These are phyloP conservation scores for Fraxinus dipetala DNA, from an alignment of 305 asterid species.

Conservation along the genomic window DNA sequence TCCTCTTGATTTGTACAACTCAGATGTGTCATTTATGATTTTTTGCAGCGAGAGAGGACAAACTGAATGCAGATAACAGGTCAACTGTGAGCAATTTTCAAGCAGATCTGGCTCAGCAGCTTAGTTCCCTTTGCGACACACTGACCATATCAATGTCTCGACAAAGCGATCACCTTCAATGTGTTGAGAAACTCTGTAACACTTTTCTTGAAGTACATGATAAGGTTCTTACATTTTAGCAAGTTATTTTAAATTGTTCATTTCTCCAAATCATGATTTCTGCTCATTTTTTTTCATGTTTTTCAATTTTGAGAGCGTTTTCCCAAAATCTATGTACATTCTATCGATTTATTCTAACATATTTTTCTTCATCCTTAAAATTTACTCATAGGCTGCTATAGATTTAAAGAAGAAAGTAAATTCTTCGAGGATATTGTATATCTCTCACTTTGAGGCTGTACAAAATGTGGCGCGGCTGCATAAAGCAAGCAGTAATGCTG, in stretches of 20 bases:
- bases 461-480: constrained; percentile 67
- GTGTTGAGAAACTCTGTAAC: constrained; percentile 55
- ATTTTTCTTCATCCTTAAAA: not conserved
- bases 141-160: constrained; percentile 47
- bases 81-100: constrained; percentile 54
- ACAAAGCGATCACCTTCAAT: constrained; percentile 59
- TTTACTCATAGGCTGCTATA: constrained; percentile 40
- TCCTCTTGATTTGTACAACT: not conserved
- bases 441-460: constrained; percentile 67
- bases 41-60: constrained; percentile 64
- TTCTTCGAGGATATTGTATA: constrained; percentile 45
- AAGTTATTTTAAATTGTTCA: not conserved
- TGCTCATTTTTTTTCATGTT: not conserved
- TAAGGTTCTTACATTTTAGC: constrained; percentile 37
- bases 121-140: constrained; percentile 46
- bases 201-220: constrained; percentile 53
- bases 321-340: not conserved
- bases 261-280: not conserved
- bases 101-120: constrained; percentile 55
- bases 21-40: constrained; percentile 12
- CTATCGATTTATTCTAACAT: not conserved
- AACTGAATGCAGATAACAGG: constrained; percentile 56
- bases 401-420: constrained; percentile 50
- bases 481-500: constrained; percentile 58
- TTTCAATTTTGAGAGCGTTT: not conserved